Evolutionary conservation across 208 protist genomes (phyloP).

Genomic region (Acanthamoeba castellanii): DNA sequence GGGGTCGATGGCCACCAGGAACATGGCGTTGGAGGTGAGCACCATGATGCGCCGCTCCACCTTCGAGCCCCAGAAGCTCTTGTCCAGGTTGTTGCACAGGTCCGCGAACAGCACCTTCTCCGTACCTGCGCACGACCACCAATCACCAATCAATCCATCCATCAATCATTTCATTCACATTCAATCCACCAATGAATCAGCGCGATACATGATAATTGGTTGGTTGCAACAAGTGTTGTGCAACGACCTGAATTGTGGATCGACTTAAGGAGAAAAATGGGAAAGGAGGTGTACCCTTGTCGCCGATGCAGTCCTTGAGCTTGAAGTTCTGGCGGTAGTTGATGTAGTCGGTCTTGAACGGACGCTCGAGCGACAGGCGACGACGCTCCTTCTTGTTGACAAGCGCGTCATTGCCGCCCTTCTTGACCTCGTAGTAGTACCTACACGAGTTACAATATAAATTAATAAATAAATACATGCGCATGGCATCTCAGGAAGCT

Average conservation of each 20-base stretch:
- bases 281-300: neutral
- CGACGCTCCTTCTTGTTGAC: constrained; percentile 86
- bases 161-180: too few relatives aligned
- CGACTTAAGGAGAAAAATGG: too few relatives aligned
- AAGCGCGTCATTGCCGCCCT: constrained; percentile 19
- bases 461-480: too few relatives aligned
- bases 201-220: too few relatives aligned
- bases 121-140: neutral
- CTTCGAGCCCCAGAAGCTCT: constrained; percentile 62
- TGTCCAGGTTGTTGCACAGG: constrained; percentile 64
- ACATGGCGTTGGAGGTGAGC: constrained; percentile 13
- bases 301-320: constrained; percentile 63
- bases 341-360: constrained; percentile 88
- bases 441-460: too few relatives aligned
- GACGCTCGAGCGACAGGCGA: constrained; percentile 81
- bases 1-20: neutral
- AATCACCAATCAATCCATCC: neutral
- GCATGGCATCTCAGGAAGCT: too few relatives aligned
- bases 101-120: constrained; percentile 56
- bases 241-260: too few relatives aligned
- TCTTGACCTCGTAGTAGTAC: constrained; percentile 51
- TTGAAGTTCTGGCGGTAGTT: constrained; percentile 85
- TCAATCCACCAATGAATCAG: too few relatives aligned
- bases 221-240: too few relatives aligned
- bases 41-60: neutral